Evolutionary conservation across 495 filamentous ascomycete genomes (phyloP).

Genomic region (Trichocladium antarcticum): DNA sequence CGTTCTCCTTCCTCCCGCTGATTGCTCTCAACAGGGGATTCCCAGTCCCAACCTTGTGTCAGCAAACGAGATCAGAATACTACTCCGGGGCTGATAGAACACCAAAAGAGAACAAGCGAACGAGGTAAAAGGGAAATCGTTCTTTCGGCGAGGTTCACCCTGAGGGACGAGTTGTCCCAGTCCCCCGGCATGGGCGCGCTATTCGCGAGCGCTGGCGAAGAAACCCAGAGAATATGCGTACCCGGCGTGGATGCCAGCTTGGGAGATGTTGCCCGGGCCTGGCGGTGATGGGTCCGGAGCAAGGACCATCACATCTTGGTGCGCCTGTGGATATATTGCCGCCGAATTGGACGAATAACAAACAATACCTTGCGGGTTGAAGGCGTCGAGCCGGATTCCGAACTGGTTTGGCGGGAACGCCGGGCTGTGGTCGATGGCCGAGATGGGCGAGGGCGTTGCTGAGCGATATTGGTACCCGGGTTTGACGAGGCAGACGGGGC

Average conservation of each 20-base stretch:
- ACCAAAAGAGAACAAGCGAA: too few species aligned
- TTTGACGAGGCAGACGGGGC: not conserved
- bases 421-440: not conserved
- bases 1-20: too few species aligned
- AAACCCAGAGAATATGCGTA: slow-evolving; percentile 2
- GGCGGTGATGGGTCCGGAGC: not conserved
- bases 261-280: not conserved
- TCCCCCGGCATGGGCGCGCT: too few species aligned
- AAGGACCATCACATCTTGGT: not conserved
- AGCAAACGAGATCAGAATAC: too few species aligned
- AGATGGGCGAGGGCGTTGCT: not conserved
- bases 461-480: not conserved
- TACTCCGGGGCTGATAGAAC: too few species aligned
- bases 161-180: too few species aligned
- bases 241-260: not conserved
- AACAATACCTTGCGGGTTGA: not conserved
- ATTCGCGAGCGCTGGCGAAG: not conserved
- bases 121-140: too few species aligned
- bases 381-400: not conserved
- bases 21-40: too few species aligned
- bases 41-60: too few species aligned
- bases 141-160: too few species aligned
- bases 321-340: not conserved
- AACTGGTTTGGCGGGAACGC: not conserved
- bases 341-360: not conserved